phyloP scores from a whole-genome alignment of 441 rosid genomes.

The Populus hybrid region DNA sequence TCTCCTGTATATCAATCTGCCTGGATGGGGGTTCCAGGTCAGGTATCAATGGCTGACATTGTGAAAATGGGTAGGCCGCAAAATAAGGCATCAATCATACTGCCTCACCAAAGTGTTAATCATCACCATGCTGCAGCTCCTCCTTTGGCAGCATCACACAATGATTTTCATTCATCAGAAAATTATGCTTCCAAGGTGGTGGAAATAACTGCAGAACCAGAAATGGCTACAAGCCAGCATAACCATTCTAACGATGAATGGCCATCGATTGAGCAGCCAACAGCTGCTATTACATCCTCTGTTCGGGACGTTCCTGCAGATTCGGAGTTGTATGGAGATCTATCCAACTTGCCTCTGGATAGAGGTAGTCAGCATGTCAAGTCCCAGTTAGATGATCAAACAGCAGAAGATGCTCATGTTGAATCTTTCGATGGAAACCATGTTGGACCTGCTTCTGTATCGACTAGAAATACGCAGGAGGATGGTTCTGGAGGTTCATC shows the following conservation, averaged over 20 bases:
- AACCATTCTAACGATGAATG: slow-evolving; percentile 69
- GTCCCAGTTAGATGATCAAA: slow-evolving; percentile 54
- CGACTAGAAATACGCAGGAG: slow-evolving; percentile 56
- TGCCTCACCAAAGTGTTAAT: slow-evolving; percentile 39
- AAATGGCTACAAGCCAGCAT: slow-evolving; percentile 39
- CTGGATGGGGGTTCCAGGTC: slow-evolving; percentile 79
- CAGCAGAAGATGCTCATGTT: slow-evolving; percentile 45
- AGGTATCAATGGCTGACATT: slow-evolving; percentile 98
- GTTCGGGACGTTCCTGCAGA: slow-evolving; percentile 51
- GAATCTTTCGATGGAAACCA: slow-evolving; percentile 41
- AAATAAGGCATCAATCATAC: slow-evolving; percentile 37
- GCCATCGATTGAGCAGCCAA: slow-evolving; percentile 82
- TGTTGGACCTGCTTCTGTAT: slow-evolving; percentile 48
- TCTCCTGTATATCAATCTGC: slow-evolving; percentile 67
- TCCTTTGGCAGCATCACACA: slow-evolving; percentile 27
- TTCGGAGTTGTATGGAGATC: slow-evolving; percentile 46
- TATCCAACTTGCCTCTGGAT: slow-evolving; percentile 51
- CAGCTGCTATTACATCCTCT: slow-evolving; percentile 43
- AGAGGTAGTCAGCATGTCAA: slow-evolving; percentile 47
- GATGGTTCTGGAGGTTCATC: slow-evolving; percentile 60
- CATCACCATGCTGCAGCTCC: slow-evolving; percentile 33
- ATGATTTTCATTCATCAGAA: slow-evolving; percentile 34
- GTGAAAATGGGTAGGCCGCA: slow-evolving; percentile 88
- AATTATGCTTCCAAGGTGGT: slow-evolving; percentile 38
- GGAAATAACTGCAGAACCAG: slow-evolving; percentile 40